A percentile compares a stretch with the other conserved stretches of the same genome.
These are phyloP conservation scores for Fonsecaea pedrosoi DNA, from an alignment of 2,329 filamentous ascomycete genomes.

Conservation along the genomic window DNA sequence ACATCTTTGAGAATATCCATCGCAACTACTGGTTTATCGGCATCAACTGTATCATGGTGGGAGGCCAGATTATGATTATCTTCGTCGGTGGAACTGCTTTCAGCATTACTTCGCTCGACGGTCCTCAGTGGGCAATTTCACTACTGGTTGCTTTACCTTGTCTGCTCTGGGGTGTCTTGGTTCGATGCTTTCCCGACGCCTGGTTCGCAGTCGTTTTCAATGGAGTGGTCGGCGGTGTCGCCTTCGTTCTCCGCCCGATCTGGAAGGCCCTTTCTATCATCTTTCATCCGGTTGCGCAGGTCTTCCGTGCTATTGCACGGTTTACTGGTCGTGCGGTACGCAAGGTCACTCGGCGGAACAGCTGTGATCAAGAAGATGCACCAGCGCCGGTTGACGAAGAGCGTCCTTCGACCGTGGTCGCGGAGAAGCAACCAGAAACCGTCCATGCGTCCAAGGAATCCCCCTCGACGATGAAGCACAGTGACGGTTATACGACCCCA, in stretches of 20 bases:
- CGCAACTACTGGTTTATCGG: slow-evolving; percentile 87
- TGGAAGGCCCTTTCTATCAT: slow-evolving; percentile 42
- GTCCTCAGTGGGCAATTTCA: slow-evolving; percentile 85
- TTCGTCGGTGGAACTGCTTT: slow-evolving; percentile 85
- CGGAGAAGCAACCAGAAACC: slow-evolving; percentile 11
- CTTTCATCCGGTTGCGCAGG: slow-evolving; percentile 44
- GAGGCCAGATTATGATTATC: slow-evolving; percentile 86
- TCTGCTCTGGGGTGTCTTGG: slow-evolving; percentile 78
- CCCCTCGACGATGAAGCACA: background rate
- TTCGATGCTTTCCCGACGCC: slow-evolving; percentile 82
- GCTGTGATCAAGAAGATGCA: slow-evolving; percentile 24
- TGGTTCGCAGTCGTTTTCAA: slow-evolving; percentile 52
- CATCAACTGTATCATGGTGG: slow-evolving; percentile 87
- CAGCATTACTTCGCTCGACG: slow-evolving; percentile 71
- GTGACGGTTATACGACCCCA: background rate
- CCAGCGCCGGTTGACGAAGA: slow-evolving; percentile 22
- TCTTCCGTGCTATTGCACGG: slow-evolving; percentile 37
- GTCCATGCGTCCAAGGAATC: background rate
- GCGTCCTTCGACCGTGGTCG: slow-evolving; percentile 9
- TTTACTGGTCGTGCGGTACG: slow-evolving; percentile 36
- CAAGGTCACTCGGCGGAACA: slow-evolving; percentile 33
- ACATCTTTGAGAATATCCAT: slow-evolving; percentile 88
- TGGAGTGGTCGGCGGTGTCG: slow-evolving; percentile 62
- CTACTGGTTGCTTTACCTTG: slow-evolving; percentile 84
- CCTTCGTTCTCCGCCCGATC: slow-evolving; percentile 57